Base-by-base conservation (phyloP, 192 early-diverging fungal species). In the Allomyces arbusculus region DNA sequence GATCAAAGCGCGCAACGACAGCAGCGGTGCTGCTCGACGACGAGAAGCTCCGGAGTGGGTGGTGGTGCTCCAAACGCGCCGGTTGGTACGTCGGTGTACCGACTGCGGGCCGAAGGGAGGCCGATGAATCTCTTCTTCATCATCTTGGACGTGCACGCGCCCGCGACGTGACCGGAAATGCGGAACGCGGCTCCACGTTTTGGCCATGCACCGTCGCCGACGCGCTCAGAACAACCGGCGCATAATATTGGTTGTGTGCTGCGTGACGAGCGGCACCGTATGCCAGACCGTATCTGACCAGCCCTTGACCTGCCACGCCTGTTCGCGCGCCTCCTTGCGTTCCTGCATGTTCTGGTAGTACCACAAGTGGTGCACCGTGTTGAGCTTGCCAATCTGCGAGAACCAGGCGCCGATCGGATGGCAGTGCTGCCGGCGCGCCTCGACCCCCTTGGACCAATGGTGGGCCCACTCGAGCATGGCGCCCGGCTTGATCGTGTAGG, bases 331-430 rank as follows among this genome's bases (percentile, higher is more conserved):
- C 69, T 81, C 83, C 75, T 96, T 96, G 69, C 93, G 89, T 9
- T 82, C 81, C 70, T 92, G 85, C 44, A 96, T 76, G 68, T 92
- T 87, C 33, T 88, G 82, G 72, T 96, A 91, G 71, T 82, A 82
- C 91, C 91, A 91, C 78, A 92, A 84, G 65, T 96, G 93, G 72
- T 94, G 91, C 6, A 96, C 93, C 66, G 82, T 83, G 73, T 93
- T 91, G 58, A 96, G 73, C 22, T 80, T 72, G 23, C 91, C 91
- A 25, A 94, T 79, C 77, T 96, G 94, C 58, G 84, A 87, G 72
- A 96, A 96, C 94, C 94, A 96, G 6, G 91, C 94, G 16, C 94
- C 94, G 64, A 96, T 87, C 26, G 91, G 94, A 68, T 89, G 86
- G 70, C 91, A 91, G 71, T 89, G 88, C 72, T 91, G 84, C 61